Evolutionary conservation across 2,329 filamentous ascomycete species (phyloP).

Genomic region (Rhynchosporium secalis): DNA sequence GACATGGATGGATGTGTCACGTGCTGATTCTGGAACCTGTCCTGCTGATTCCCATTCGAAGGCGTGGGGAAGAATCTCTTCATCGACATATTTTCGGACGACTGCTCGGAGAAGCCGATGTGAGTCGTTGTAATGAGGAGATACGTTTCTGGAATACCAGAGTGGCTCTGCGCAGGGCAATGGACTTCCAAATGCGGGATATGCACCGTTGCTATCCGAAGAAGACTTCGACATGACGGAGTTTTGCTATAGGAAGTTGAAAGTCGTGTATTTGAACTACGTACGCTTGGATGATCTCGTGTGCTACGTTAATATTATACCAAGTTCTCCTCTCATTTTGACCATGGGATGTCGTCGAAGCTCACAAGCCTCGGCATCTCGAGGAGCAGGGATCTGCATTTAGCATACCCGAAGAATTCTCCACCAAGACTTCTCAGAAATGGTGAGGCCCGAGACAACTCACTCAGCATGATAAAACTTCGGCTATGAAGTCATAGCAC

Average conservation of each 20-base stretch:
- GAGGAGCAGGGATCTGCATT: background rate
- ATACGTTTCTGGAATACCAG: slow-evolving; percentile 38
- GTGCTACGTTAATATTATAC: background rate
- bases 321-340: background rate
- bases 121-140: slow-evolving; percentile 62
- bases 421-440: background rate
- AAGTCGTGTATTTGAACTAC: background rate
- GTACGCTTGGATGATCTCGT: background rate
- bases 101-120: slow-evolving; percentile 59
- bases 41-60: slow-evolving; percentile 64
- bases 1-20: slow-evolving; percentile 27
- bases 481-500: too few relatives aligned
- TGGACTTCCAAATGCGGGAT: slow-evolving; percentile 33
- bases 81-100: slow-evolving; percentile 59
- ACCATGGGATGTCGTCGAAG: background rate
- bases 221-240: background rate
- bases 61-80: slow-evolving; percentile 56
- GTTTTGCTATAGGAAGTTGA: too few relatives aligned
- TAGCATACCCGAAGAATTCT: background rate
- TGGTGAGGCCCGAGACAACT: background rate
- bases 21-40: slow-evolving; percentile 48
- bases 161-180: slow-evolving; percentile 39
- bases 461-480: too few relatives aligned
- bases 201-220: background rate
- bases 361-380: slow-evolving; percentile 5